Evolutionary conservation across 2,329 filamentous ascomycete species (phyloP), one percentile per base, ranked within the genome.

Genomic region (Emmonsiellopsis sp.): DNA sequence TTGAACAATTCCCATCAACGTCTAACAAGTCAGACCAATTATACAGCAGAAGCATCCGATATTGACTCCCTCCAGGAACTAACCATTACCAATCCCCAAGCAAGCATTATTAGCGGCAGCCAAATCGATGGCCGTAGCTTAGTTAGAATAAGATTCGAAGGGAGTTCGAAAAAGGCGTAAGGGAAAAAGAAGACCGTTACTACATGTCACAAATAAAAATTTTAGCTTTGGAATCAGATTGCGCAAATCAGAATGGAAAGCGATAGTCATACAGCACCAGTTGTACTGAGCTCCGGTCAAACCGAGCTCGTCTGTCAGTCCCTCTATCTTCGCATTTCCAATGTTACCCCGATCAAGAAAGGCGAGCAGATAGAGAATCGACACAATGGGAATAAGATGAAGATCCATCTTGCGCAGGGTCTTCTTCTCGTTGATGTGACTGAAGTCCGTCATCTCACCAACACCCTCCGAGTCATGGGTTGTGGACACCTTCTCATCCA

Each of bases 1-100:
- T 47, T 76, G 67, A 1, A 72, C 73, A 2, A 78, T 62, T 6
- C 76, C 76, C 67, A 76, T 79, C 46, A 79, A 62, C 0, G 76
- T 79, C 43, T 65, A 49, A 26, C 31, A 30, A 7, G 32, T 15
- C 30, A n/a, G n/a, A 38, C 52, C 40, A 13, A 45, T 9, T 26
- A 35, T 30, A 8, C 9, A 34, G 8, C 15, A 11, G 8, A 45
- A 45, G 20, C n/a, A n/a, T 11, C 7, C 3, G 20, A 16, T 16
- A 13, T 1, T 8, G 20, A 45, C 11, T 11, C 43, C 43, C 10
- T 20, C 9, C 41, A 32, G 30, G 37, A 26, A 11, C 62, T 54
- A 51, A 67, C 64, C 67, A 75, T 73, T 0, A 78, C 74, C 50
- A 73, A 65, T 0, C 76, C 76, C 76, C 75, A 78, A 2, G 63